phyloP scores from a whole-genome alignment of 805 yeast species.

The Pichia cephalocereana region DNA sequence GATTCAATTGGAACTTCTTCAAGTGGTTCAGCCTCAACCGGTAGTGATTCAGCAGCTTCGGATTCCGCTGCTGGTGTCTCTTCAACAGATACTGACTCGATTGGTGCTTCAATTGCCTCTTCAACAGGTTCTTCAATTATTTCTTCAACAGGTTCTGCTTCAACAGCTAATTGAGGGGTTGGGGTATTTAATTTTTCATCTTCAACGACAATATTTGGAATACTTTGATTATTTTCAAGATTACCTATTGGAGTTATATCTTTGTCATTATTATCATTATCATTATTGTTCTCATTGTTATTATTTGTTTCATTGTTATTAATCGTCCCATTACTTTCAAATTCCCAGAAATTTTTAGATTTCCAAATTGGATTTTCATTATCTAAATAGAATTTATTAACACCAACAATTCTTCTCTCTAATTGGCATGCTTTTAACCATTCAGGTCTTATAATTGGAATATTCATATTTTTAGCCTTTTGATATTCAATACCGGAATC shows the following conservation, averaged over 20 bases:
- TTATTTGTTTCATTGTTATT: background rate
- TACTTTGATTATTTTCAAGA: background rate
- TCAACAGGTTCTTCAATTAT: slow-evolving; percentile 5
- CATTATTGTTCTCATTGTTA: background rate
- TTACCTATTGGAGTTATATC: background rate
- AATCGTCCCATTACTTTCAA: background rate
- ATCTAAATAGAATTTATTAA: slow-evolving; percentile 72
- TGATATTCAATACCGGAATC: slow-evolving; percentile 57
- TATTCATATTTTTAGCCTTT: slow-evolving; percentile 75
- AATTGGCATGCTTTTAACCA: slow-evolving; percentile 92
- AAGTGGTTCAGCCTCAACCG: background rate
- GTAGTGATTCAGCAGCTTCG: background rate
- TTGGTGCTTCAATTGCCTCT: background rate
- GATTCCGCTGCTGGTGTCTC: background rate
- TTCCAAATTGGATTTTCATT: slow-evolving; percentile 34
- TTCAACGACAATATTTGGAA: background rate
- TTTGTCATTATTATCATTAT: background rate
- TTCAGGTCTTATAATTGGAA: slow-evolving; percentile 92
- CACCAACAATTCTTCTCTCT: slow-evolving; percentile 88
- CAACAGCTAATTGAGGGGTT: background rate
- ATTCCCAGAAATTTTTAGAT: slow-evolving; percentile 35
- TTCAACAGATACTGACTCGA: background rate
- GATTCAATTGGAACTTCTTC: background rate
- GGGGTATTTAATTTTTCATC: background rate
- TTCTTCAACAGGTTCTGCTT: background rate